A percentile compares a stretch with the other conserved stretches of the same genome.
Evolutionary conservation across 73 alveolate species (phyloP).

Genomic region (Tetrahymena thermophila): DNA sequence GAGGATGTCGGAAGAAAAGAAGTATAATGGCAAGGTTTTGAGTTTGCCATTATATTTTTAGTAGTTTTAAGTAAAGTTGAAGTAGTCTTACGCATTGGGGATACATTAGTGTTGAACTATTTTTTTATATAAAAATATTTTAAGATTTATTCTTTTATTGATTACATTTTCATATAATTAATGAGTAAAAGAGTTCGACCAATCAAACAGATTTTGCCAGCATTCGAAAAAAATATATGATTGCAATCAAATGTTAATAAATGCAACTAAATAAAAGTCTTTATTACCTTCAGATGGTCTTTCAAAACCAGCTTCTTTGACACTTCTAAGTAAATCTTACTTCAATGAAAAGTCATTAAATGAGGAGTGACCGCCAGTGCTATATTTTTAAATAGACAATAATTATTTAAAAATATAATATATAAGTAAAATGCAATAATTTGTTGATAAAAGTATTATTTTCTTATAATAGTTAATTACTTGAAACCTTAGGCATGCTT

Average conservation of each 20-base stretch:
- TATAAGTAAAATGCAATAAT: background rate
- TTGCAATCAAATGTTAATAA: background rate
- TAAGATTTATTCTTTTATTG: background rate
- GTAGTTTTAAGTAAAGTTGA: background rate
- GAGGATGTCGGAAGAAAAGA: slow-evolving; percentile 2
- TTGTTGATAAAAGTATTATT: background rate
- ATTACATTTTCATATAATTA: background rate
- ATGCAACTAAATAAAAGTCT: background rate
- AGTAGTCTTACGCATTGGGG: slow-evolving; percentile 5
- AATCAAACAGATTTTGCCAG: background rate
- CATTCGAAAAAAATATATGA: background rate
- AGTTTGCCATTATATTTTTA: background rate
- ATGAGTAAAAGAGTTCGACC: background rate
- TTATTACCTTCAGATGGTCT: slow-evolving; percentile 35
- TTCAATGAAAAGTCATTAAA: slow-evolving; percentile 36
- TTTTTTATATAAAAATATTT: background rate
- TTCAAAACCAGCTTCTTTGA: slow-evolving; percentile 46
- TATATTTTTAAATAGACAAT: background rate
- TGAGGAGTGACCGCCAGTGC: slow-evolving; percentile 10
- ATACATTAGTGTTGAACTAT: background rate
- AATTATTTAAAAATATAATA: background rate
- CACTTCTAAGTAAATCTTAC: slow-evolving; percentile 36
- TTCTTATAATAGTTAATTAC: background rate
- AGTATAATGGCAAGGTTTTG: background rate
- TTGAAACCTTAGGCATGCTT: background rate